Percentiles rank a stretch among this genome's conserved stretches.
Conservation (phyloP, 495 filamentous ascomycete species). For the Xylaria longipes region DNA sequence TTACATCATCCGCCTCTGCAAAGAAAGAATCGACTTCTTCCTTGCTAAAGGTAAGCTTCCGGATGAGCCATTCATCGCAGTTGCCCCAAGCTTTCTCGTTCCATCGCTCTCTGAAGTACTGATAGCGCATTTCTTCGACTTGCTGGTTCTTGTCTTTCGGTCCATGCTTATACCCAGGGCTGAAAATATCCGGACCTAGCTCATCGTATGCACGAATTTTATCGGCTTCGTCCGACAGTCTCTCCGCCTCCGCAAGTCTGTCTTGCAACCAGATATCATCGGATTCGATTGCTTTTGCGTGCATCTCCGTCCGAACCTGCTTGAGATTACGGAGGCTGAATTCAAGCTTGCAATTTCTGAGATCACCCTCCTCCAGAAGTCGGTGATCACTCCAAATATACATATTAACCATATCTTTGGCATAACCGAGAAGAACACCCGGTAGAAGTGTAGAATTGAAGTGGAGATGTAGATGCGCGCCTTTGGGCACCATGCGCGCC, state of each 20-base stretch:
- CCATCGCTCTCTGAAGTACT: slow-evolving; percentile 43
- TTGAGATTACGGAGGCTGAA: slow-evolving; percentile 53
- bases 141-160: slow-evolving; percentile 34
- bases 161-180: slow-evolving; percentile 21
- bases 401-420: slow-evolving; percentile 57
- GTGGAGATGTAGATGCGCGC: slow-evolving; percentile 62
- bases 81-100: slow-evolving; percentile 26
- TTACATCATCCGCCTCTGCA: not conserved
- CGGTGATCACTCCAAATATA: slow-evolving; percentile 57
- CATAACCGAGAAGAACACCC: slow-evolving; percentile 55
- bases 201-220: slow-evolving; percentile 23
- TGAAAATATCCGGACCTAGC: slow-evolving; percentile 24
- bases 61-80: slow-evolving; percentile 51
- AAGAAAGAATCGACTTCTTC: slow-evolving; percentile 46
- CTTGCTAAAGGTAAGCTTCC: slow-evolving; percentile 57
- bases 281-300: slow-evolving; percentile 12
- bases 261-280: not conserved
- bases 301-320: slow-evolving; percentile 25
- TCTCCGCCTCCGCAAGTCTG: slow-evolving; percentile 5
- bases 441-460: slow-evolving; percentile 62
- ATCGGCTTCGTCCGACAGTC: not conserved
- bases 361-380: slow-evolving; percentile 38
- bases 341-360: slow-evolving; percentile 53
- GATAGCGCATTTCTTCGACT: slow-evolving; percentile 45
- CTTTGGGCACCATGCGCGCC: slow-evolving; percentile 57